A percentile compares a stretch with the other conserved stretches of the same genome.
Conservation (phyloP, 352 stramenopile genomes). For the Albugo laibachii region DNA sequence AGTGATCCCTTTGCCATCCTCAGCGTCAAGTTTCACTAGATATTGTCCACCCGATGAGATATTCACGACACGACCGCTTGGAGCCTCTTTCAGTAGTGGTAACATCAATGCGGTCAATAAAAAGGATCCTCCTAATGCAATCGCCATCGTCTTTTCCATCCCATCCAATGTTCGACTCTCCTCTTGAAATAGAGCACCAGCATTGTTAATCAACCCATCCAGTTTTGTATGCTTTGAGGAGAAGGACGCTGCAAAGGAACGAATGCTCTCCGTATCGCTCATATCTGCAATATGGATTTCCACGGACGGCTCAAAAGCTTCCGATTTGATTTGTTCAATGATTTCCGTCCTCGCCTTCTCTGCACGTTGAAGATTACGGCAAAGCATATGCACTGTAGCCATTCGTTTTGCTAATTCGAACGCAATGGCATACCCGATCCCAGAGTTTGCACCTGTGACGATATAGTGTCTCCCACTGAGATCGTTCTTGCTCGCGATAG, state of each 20-base stretch:
- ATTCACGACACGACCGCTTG: slow-evolving; percentile 24
- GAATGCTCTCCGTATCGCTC: slow-evolving; percentile 20
- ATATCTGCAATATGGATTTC: slow-evolving; percentile 25
- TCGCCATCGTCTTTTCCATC: slow-evolving; percentile 20
- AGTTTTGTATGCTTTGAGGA: slow-evolving; percentile 8
- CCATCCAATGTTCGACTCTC: slow-evolving; percentile 13
- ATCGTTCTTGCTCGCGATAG: slow-evolving; percentile 16
- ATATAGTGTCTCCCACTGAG: slow-evolving; percentile 22
- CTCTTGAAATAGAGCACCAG: slow-evolving; percentile 19
- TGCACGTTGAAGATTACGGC: slow-evolving; percentile 14
- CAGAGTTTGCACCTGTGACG: slow-evolving; percentile 27
- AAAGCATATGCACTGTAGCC: slow-evolving; percentile 26
- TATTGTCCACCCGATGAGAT: slow-evolving; percentile 27
- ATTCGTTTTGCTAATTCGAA: slow-evolving; percentile 16
- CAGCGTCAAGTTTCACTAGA: slow-evolving; percentile 14
- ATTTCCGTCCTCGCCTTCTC: slow-evolving; percentile 20
- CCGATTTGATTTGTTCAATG: slow-evolving; percentile 7
- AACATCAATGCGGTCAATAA: slow-evolving; percentile 24
- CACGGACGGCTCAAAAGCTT: slow-evolving; percentile 11
- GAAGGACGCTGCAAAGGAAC: slow-evolving; percentile 15
- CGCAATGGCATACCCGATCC: slow-evolving; percentile 18
- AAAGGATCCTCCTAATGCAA: slow-evolving; percentile 21
- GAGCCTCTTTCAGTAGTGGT: slow-evolving; percentile 18
- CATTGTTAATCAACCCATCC: slow-evolving; percentile 30
- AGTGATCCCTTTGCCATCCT: slow-evolving; percentile 12